Evolutionary conservation across 129 eudicot species (phyloP).

Genomic region (Smallanthus sonchifolius): DNA sequence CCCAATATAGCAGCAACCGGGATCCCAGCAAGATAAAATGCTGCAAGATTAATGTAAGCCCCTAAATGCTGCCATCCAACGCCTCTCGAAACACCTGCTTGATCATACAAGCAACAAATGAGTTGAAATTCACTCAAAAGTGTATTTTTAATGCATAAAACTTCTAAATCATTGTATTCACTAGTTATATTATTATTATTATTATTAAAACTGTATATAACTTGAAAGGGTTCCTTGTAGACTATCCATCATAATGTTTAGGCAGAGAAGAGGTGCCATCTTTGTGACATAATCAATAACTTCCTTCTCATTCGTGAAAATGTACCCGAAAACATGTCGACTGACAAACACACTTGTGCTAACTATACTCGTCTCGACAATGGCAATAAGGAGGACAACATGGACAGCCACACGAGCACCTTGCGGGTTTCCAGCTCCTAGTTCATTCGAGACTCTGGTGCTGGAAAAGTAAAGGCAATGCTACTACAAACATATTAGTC

Average conservation of each 20-base stretch:
- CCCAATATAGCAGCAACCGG: conserved; percentile 53
- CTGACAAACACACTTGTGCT: conserved; percentile 40
- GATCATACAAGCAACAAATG: background rate
- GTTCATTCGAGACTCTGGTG: conserved; percentile 67
- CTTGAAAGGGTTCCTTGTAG: conserved; percentile 67
- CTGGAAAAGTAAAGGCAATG: conserved; percentile 28
- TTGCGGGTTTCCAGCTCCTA: conserved; percentile 65
- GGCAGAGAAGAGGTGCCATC: conserved; percentile 69
- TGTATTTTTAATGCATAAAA: too few relatives aligned
- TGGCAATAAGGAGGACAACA: conserved; percentile 50
- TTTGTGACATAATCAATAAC: conserved; percentile 65
- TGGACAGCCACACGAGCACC: conserved; percentile 53
- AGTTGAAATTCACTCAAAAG: too few relatives aligned
- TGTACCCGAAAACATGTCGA: conserved; percentile 54
- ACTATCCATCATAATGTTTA: conserved; percentile 49
- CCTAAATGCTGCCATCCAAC: conserved; percentile 88
- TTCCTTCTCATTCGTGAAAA: conserved; percentile 65
- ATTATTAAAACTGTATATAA: too few relatives aligned
- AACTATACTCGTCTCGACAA: conserved; percentile 31
- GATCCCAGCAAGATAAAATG: conserved; percentile 66
- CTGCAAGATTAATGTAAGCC: conserved; percentile 66
- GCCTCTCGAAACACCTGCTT: conserved; percentile 78
- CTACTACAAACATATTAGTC: background rate
- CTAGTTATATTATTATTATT: too few relatives aligned
- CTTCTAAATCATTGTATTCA: too few relatives aligned